Base-by-base conservation (phyloP, 2,329 filamentous ascomycete species). In the Aureobasidium subglaciale region DNA sequence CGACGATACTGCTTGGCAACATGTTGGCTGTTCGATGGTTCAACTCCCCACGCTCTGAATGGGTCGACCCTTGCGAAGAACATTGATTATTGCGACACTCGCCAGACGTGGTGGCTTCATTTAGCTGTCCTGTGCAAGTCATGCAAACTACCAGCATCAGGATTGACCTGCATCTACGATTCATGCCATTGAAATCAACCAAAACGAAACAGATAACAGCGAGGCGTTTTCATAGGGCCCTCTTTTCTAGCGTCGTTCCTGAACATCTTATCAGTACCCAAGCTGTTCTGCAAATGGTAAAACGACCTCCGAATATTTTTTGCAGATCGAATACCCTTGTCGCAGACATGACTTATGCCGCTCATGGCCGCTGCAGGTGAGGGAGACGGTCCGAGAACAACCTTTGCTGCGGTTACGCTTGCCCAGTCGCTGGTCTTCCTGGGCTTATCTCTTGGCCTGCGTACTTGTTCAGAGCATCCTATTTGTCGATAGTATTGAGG, bases 381-480 rank as follows among this genome's bases (percentile, higher is more conserved):
- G 11, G 30, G 24, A 34, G 13, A 35, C 43, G 29, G 46, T 27
- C 29, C 43, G 29, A 48, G 35, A 18, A 34, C 11, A 34, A 34
- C 30, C 13, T 24, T 35, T 34, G 43, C 43, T 48, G 43, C 43
- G 29, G 29, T 35, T 30, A n/a, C 18, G 18, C 5, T 48, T 38
- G 46, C 46, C 46, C 32, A 50, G 46, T 50, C 32, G 2, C 11
- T n/a, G 32, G 20, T 32, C 3, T 18, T n/a, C 16, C 43, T 35
- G 43, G 46, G 30, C 46, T 50, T 50, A 50, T 38, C 46, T 50
- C 46, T 50, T 50, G 46, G 32, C 46, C 46, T 50, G 46, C 46
- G 34, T 50, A 50, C 46, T 9, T 35, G n/a, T 4, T 25, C 13
- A 30, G 18, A 30, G 45, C 20, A 20, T 18, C 5, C 18, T 46